phyloP scores from a whole-genome alignment of 257 asterid species.

The Salvia hispanica region DNA sequence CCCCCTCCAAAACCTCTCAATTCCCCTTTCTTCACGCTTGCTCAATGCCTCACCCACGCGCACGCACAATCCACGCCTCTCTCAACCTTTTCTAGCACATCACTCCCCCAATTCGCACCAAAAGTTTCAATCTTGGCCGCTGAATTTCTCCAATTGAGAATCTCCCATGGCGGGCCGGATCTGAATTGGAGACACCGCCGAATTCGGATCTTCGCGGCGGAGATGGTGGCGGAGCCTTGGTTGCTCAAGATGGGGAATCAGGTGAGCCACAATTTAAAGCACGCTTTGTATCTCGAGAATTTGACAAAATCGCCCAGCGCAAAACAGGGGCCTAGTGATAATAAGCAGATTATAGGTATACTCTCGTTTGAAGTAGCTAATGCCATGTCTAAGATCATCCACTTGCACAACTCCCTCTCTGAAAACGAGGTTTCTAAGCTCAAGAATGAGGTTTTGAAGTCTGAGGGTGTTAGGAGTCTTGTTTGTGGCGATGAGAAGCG shows the following conservation, averaged over 20 bases:
- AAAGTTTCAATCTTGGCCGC: constrained; percentile 25
- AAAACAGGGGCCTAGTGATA: constrained; percentile 45
- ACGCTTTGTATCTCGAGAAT: constrained; percentile 61
- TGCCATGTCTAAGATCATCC: constrained; percentile 79
- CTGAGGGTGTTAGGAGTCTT: constrained; percentile 58
- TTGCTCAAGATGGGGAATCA: constrained; percentile 78
- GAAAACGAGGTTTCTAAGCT: constrained; percentile 60
- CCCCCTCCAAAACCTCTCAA: background rate
- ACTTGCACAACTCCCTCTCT: constrained; percentile 70
- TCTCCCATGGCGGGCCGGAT: constrained; percentile 35
- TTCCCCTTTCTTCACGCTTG: constrained; percentile 28
- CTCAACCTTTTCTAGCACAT: constrained; percentile 2
- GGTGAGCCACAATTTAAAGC: constrained; percentile 78
- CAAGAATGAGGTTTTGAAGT: constrained; percentile 67
- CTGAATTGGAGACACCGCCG: constrained; percentile 36
- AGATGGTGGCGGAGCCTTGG: constrained; percentile 91
- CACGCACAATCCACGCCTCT: constrained; percentile 33
- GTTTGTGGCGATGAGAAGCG: constrained; percentile 60
- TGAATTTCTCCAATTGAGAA: background rate
- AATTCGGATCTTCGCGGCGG: constrained; percentile 39
- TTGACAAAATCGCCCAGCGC: constrained; percentile 43
- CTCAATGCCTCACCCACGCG: constrained; percentile 27
- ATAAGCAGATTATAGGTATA: constrained; percentile 59
- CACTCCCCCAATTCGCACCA: background rate
- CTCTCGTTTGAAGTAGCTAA: constrained; percentile 94